Evolutionary conservation across 2,329 filamentous ascomycete genomes (phyloP).

Genomic region (Neonectria punicea): DNA sequence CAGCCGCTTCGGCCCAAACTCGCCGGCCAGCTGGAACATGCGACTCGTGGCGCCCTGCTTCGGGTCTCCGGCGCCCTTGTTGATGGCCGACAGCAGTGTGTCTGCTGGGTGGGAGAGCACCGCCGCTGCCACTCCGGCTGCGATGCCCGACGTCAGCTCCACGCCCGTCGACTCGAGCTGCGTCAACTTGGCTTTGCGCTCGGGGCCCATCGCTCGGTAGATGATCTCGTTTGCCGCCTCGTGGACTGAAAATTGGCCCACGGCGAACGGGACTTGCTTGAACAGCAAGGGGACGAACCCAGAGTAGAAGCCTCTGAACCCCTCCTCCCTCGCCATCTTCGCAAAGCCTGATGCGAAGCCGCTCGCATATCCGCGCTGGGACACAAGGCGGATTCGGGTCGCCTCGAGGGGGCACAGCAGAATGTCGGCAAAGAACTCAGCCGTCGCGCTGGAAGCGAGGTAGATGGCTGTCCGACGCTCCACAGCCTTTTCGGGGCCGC

Average conservation of each 20-base stretch:
- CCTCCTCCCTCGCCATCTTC: constrained; percentile 81
- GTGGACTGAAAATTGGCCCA: constrained; percentile 94
- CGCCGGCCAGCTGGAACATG: constrained; percentile 62
- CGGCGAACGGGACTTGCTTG: constrained; percentile 93
- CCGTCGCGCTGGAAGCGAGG: constrained; percentile 75
- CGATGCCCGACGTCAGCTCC: constrained; percentile 86
- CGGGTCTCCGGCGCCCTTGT: constrained; percentile 63
- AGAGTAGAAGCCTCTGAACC: constrained; percentile 86
- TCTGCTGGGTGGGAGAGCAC: constrained; percentile 92
- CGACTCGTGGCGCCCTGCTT: constrained; percentile 59
- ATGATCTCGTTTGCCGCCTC: constrained; percentile 86
- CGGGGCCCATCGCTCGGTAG: constrained; percentile 74
- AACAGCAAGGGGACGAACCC: constrained; percentile 88
- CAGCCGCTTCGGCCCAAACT: constrained; percentile 62
- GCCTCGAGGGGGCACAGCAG: constrained; percentile 92
- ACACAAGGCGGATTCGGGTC: constrained; percentile 81
- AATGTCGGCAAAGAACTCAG: constrained; percentile 80
- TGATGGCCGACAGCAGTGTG: constrained; percentile 65
- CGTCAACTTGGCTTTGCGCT: constrained; percentile 74
- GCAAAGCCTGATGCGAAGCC: constrained; percentile 78
- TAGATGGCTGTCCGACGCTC: constrained; percentile 69
- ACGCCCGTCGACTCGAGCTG: constrained; percentile 80
- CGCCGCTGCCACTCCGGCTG: constrained; percentile 89
- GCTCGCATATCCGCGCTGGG: constrained; percentile 79
- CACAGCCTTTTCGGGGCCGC: constrained; percentile 58